Evolutionary conservation across 768 basidiomycete genomes (phyloP).

Genomic region (Favolaschia claudopus): DNA sequence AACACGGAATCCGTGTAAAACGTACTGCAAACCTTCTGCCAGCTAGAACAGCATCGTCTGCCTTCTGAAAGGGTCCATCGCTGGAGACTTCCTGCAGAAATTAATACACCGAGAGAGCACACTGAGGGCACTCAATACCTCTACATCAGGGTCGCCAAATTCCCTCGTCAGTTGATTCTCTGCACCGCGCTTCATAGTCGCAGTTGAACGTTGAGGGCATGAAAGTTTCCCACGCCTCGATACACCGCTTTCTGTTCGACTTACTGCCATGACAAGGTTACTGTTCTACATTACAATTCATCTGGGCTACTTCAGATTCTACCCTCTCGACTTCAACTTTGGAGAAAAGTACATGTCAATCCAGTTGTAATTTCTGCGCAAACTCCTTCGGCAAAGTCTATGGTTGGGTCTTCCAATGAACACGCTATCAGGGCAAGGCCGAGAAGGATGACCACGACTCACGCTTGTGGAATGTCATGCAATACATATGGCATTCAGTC

Average conservation of each 20-base stretch:
- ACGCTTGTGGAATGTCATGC: slow-evolving; percentile 82
- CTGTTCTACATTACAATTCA: not conserved
- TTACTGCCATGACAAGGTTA: too few relatives aligned
- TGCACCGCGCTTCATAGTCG: slow-evolving; percentile 74
- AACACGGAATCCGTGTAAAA: not conserved
- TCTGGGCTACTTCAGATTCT: too few relatives aligned
- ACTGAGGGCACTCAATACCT: slow-evolving; percentile 37
- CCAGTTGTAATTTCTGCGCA: slow-evolving; percentile 76
- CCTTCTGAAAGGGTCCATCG: slow-evolving; percentile 58
- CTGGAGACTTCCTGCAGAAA: slow-evolving; percentile 49
- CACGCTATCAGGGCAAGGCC: slow-evolving; percentile 8
- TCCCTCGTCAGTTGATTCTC: slow-evolving; percentile 76
- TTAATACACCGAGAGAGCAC: not conserved
- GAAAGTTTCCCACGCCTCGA: not conserved
- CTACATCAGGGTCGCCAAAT: slow-evolving; percentile 48
- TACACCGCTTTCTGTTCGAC: too few relatives aligned
- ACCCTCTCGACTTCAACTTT: too few relatives aligned
- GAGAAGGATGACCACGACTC: slow-evolving; percentile 28
- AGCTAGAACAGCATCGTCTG: slow-evolving; percentile 63
- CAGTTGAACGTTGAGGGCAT: not conserved
- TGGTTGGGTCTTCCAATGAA: slow-evolving; percentile 63
- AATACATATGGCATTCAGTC: not conserved
- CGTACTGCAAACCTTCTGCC: slow-evolving; percentile 60
- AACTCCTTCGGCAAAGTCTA: slow-evolving; percentile 62
- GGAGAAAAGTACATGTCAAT: slow-evolving; percentile 46